Conservation (phyloP, 73 alveolate species). For the Paramecium sexaurelia region DNA sequence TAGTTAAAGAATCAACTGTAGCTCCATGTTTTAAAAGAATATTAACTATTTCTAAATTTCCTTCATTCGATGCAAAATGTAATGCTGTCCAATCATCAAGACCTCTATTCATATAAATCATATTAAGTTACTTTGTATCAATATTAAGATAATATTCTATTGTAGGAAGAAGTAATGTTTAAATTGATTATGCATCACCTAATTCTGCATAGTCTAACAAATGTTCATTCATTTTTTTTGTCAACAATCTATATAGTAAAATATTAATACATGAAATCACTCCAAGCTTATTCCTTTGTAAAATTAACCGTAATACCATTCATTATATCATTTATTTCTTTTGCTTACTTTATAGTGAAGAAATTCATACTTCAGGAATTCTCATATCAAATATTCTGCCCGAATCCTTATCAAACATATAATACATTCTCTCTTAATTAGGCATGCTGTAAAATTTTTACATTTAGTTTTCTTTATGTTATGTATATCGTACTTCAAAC, state of each 20-base stretch:
- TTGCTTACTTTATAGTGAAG: neutral
- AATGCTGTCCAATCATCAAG: constrained; percentile 95
- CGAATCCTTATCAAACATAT: constrained; percentile 11
- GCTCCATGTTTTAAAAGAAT: constrained; percentile 77
- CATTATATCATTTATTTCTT: neutral
- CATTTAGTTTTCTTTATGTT: neutral
- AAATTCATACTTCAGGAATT: constrained; percentile 15
- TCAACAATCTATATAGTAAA: neutral
- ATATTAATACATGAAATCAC: neutral
- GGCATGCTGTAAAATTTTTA: neutral
- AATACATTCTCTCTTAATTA: constrained; percentile 31
- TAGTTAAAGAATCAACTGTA: constrained; percentile 72
- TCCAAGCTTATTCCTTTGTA: constrained; percentile 5
- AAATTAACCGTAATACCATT: neutral
- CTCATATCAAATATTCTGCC: constrained; percentile 46
- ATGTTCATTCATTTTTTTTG: constrained; percentile 63
- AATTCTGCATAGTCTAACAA: constrained; percentile 49
- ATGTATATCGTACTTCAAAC: constrained; percentile 13
- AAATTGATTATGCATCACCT: constrained; percentile 15
- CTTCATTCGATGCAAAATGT: constrained; percentile 96
- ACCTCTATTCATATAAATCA: constrained; percentile 78
- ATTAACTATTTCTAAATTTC: constrained; percentile 83
- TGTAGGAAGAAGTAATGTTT: neutral
- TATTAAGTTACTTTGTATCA: constrained; percentile 31
- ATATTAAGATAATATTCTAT: constrained; percentile 33